A percentile compares a stretch with the other conserved stretches of the same genome.
phyloP scores from a whole-genome alignment of 2,329 filamentous ascomycete species.

The Leptodontidium sp. region DNA sequence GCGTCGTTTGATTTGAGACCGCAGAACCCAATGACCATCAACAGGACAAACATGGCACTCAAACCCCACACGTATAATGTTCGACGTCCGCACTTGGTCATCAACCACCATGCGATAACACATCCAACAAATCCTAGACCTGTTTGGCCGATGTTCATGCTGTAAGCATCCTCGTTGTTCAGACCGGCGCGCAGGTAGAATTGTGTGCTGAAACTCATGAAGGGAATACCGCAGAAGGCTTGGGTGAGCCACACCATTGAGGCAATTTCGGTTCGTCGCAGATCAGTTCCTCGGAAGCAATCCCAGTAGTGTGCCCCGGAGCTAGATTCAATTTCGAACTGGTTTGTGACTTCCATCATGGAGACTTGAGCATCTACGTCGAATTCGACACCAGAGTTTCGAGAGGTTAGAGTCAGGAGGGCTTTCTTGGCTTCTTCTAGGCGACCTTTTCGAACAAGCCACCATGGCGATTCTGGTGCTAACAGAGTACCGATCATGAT shows the following conservation, averaged over 20 bases:
- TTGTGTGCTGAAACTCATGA: conserved; percentile 18
- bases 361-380: conserved; percentile 8
- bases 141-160: conserved; percentile 11
- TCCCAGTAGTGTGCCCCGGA: conserved; percentile 16
- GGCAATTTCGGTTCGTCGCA: not conserved
- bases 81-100: conserved; percentile 13
- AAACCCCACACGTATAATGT: conserved; percentile 14
- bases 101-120: conserved; percentile 12
- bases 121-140: conserved; percentile 12
- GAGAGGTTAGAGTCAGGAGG: conserved; percentile 48
- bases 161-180: not conserved
- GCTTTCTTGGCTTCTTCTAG: conserved; percentile 54
- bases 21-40: conserved; percentile 15
- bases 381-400: conserved; percentile 18
- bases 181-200: conserved; percentile 8
- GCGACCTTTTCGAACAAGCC: conserved; percentile 54
- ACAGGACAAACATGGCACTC: conserved; percentile 6
- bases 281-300: conserved; percentile 12
- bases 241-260: conserved; percentile 13
- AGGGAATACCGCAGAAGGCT: conserved; percentile 10
- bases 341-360: conserved; percentile 16
- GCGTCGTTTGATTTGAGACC: conserved; percentile 7
- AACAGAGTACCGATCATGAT: conserved; percentile 54
- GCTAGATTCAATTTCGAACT: conserved; percentile 13
- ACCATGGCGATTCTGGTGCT: conserved; percentile 58